Base-by-base conservation (phyloP, 129 eudicot species). In the Centrapalus pauciflorus region DNA sequence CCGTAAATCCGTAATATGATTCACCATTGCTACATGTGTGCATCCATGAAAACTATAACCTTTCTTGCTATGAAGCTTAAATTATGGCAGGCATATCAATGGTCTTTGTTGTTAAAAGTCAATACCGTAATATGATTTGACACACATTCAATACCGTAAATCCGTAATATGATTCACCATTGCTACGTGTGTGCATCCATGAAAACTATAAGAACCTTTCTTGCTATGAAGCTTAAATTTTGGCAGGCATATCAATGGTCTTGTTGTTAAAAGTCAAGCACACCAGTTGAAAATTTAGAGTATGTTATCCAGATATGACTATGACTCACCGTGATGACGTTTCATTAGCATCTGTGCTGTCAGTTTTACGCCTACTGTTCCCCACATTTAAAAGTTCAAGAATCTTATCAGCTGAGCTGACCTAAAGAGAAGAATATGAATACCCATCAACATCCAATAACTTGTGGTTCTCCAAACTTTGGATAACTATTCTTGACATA, bases 281-380 rank as follows among this genome's bases (percentile, higher is more conserved):
- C 28, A 56, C 57, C 35, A 69, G 45, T 58, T 28, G n/a, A 70
- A 70, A 56, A 43, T 25, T 26, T 26, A 35, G 57, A 45, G 54
- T 19, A 55, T 20, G 66, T 48, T 54, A 57, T 28, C 40, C 61
- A 55, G n/a, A 11, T 14, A 14, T 26, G 66, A 27, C 61, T 33
- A 25, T 33, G 12, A 79, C 97, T 81, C 76, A 91, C 97, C 97
- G 94, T 26, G 97, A 91, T 12, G 97, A 91, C 71, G 97, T 87
- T 77, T 67, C 85, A 76, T 91, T 91, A 68, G 77, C 94, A 77
- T 83, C 96, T 5, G 97, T 91, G 83, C 88, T 87, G 55, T 91
- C 97, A n/a, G 96, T 91, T 79, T 91, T 91, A 38, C 97, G 84
- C 69, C 97, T 77, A 72, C 96, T 87, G 80, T 91, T 91, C 67